Evolutionary conservation across 2,329 filamentous ascomycete genomes (phyloP).

Genomic region (Chrysoporthe austroafricana): DNA sequence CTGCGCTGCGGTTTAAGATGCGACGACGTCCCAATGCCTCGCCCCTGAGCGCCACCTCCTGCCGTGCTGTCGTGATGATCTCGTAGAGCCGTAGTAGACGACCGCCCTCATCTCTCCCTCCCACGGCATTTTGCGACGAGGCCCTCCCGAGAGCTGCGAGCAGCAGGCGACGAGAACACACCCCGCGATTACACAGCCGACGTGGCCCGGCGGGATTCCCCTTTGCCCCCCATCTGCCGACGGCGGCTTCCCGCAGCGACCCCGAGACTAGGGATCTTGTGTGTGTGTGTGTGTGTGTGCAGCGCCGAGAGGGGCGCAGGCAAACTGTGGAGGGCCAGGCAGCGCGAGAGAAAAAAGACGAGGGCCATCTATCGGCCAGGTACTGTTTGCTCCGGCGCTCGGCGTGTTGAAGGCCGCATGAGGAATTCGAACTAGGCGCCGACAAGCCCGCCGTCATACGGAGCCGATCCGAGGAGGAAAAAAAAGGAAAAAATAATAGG

Average conservation of each 20-base stretch:
- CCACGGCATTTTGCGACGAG: not conserved
- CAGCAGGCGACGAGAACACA: constrained; percentile 1
- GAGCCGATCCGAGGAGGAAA: not conserved
- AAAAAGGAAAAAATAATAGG: not conserved
- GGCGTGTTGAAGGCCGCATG: constrained; percentile 18
- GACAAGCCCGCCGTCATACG: constrained; percentile 5
- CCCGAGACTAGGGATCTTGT: constrained; percentile 1
- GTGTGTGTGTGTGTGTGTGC: not conserved
- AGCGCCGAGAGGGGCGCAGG: constrained; percentile 10
- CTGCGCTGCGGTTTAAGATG: not conserved
- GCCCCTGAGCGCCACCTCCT: not conserved
- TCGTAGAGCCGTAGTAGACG: constrained; percentile 10
- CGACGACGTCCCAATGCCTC: not conserved
- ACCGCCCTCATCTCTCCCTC: not conserved
- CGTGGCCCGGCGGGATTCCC: constrained; percentile 15
- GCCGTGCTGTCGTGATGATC: not conserved
- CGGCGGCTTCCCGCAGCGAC: constrained; percentile 20
- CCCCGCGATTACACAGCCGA: constrained; percentile 26
- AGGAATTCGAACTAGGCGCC: constrained; percentile 6
- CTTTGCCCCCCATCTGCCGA: constrained; percentile 19
- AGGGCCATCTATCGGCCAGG: not conserved
- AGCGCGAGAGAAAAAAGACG: constrained; percentile 1
- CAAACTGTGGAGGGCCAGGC: not conserved
- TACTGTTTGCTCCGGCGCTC: not conserved
- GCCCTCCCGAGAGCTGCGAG: not conserved